These are phyloP conservation scores for Eucalyptus sideroxylon DNA, from an alignment of 345 rosid genomes.

Conservation along the genomic window DNA sequence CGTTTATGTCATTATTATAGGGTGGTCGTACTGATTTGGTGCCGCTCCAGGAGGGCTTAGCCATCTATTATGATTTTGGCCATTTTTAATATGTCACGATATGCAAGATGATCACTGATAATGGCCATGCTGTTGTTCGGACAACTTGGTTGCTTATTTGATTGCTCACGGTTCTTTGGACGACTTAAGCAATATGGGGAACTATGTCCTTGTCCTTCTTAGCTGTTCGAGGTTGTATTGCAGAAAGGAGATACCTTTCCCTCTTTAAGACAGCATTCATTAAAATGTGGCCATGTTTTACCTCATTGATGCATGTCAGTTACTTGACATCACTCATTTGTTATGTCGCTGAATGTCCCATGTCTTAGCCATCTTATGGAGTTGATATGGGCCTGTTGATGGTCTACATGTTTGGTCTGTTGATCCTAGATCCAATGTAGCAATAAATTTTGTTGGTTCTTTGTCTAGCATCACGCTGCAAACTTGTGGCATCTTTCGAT, in stretches of 20 bases:
- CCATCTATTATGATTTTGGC: neutral
- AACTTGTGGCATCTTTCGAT: neutral
- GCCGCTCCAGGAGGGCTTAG: neutral
- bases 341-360: neutral
- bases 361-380: neutral
- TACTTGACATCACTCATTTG: neutral
- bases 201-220: neutral
- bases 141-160: neutral
- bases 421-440: neutral
- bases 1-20: neutral
- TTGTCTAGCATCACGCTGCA: neutral
- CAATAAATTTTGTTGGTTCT: neutral
- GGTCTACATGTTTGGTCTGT: neutral
- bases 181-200: neutral
- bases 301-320: neutral
- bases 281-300: neutral
- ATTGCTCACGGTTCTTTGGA: neutral
- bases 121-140: neutral
- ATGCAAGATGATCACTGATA: neutral
- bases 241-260: neutral
- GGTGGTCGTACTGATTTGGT: neutral
- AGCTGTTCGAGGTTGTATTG: neutral
- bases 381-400: neutral
- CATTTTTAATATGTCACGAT: neutral
- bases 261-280: neutral